Base-by-base conservation (phyloP, 352 stramenopile species). In the Pythium inflatum region DNA sequence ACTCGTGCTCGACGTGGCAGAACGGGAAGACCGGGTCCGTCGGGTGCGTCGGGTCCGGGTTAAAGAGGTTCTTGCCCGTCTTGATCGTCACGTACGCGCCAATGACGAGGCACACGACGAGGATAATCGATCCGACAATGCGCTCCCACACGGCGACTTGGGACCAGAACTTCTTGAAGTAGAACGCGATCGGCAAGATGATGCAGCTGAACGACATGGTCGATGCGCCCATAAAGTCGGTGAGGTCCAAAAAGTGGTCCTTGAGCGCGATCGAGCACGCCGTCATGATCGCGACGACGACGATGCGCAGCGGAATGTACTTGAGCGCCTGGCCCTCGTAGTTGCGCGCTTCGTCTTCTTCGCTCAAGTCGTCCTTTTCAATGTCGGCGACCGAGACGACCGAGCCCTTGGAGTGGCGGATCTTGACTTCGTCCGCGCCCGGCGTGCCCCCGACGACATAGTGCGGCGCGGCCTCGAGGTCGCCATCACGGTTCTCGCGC, bases 111-210 rank as follows among this genome's bases (percentile, higher is more conserved):
- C 54, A 49, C 3, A 49, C 4, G 16, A 61, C 31, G 2, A 61
- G 4, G 7, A 61, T n/a, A 11, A 61, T 28, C 54, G 34, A 22
- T 8, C 54, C 54, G 5, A 31, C 54, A 25, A 31, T 31, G 18
- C 41, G 25, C 25, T 61, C 54, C 54, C 54, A 61, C 0, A 61
- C 22, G 11, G 56, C 33, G 48, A 81, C 82, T 24, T 41, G 56
- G 22, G 71, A 45, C 81, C 81, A 88, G 54, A 87, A 76, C 50
- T 81, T 75, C 65, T 87, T 90, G 9, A 90, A 62, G 80, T 90
- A 90, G 70, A 91, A 90, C 55, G 82, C 68, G 55, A 88, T 85
- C 13, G 83, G 81, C 49, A 91, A 61, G 41, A 89, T 83, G 51
- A 89, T 89, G 68, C 81, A 91, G 46, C 75, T 73, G 50, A 87